Evolutionary conservation across 257 asterid species (phyloP), one percentile per base, ranked within the genome.

Genomic region (Solanum pimpinellifolium): DNA sequence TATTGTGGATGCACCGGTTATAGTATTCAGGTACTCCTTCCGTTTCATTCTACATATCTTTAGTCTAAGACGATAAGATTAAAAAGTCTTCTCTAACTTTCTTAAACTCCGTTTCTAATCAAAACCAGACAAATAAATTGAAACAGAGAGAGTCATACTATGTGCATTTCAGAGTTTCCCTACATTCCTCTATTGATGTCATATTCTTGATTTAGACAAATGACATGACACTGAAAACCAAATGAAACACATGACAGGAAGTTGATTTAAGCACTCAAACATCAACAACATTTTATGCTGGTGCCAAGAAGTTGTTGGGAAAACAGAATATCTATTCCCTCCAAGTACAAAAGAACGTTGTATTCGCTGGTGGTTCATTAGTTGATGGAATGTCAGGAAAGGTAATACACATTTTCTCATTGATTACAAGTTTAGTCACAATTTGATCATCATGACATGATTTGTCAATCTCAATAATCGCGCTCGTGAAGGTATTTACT

Each of bases 311-410:
- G 80, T 70, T 94, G 86, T 52, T 95, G 9, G 96, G 97, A 74
- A 95, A 95, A 87, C 98, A 94, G 87, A 91, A 95, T 52, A 92
- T 95, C 81, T 89, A 88, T 86, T 87, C 97, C 14, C 56, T 95
- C 49, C 91, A 90, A 78, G 90, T 92, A 29, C 90, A 92, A 47
- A 88, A 91, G 7, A 93, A 92, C 44, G 90, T 88, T 85, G 90
- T 94, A 33, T 87, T 88, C 25, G 94, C 96, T 37, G 89, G 90
- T 14, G 98, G 98, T 18, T 91, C 98, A 11, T 85, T 92, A 29
- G 94, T 94, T 25, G 98, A 95, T 85, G 97, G 97, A 80, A 77
- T 87, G 23, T 96, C 98, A 5, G 98, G 98, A 70, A 93, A 93
- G 98, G 98, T 95, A 70, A 91, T 27, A 66, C 37, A 18, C 80